Evolutionary conservation across 306 rosid genomes (phyloP), one percentile per base, ranked within the genome.

Genomic region (Inga leiocalycina): DNA sequence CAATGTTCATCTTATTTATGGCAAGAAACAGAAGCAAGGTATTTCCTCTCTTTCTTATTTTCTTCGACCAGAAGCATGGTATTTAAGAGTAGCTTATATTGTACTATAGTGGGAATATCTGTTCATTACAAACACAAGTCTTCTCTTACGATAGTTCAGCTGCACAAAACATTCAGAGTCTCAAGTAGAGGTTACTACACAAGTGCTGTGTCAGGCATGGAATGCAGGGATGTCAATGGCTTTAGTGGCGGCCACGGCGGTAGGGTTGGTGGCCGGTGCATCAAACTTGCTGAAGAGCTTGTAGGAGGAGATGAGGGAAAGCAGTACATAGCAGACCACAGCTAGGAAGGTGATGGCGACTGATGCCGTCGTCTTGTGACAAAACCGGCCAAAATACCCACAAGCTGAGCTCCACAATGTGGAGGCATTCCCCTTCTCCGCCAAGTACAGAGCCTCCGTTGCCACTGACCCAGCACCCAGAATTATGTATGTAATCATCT

Each of bases 301-400:
- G 81, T 93, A 95, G 2, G 99, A 93, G 15, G 99, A 95, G 70
- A 92, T 83, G 70, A 93, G 85, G 3, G 97, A 90, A 80, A 93
- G 87, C 79, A 90, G 3, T 10, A 86, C 96, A 81, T 88, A 93
- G 81, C 90, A 91, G 64, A 82, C 68, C 24, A 91, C 85, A 14
- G 83, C 93, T 6, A 87, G 77, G 78, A 93, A 93, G 11, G 94
- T 95, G 41, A 88, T 69, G 45, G 82, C 87, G 3, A 92, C 74
- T 1, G 98, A 88, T 17, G 92, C 88, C 9, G 88, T 90, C 30
- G 85, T 91, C 84, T 84, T 95, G 64, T 88, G 86, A 37, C 99
- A 95, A 81, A 95, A 95, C 46, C 71, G 48, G 27, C 89, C 92
- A 24, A 85, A 95, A 8, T 91, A 84, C 8, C 83, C 90, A 77